phyloP scores from a whole-genome alignment of 2,329 filamentous ascomycete genomes.

The Diplocarpon rosae region DNA sequence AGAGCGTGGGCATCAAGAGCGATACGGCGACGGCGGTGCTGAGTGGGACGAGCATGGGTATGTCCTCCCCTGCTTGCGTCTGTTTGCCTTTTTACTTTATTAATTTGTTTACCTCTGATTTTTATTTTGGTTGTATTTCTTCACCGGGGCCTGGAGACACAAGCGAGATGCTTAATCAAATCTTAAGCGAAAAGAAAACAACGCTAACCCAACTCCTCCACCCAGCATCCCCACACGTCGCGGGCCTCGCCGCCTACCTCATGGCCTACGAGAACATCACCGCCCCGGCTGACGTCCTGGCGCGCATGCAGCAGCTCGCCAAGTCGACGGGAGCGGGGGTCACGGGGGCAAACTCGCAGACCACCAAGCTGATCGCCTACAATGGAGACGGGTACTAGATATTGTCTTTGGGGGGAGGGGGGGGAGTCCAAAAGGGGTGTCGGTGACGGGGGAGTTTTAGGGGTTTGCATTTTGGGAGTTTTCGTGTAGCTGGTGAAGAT shows the following conservation, averaged over 20 bases:
- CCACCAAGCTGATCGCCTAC: slow-evolving; percentile 42
- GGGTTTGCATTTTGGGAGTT: no score
- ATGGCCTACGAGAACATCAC: slow-evolving; percentile 36
- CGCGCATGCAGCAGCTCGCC: slow-evolving; percentile 30
- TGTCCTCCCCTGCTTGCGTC: no score
- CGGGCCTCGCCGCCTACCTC: slow-evolving; percentile 57
- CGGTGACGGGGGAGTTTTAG: no score
- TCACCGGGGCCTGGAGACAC: no score
- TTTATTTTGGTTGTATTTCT: no score
- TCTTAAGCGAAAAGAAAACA: neutral
- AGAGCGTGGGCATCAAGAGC: slow-evolving; percentile 36
- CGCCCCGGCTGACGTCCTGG: slow-evolving; percentile 31
- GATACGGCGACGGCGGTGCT: slow-evolving; percentile 36
- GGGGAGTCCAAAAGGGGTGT: no score
- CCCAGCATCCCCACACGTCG: slow-evolving; percentile 53
- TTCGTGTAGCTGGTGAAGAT: no score
- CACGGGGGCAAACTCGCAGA: slow-evolving; percentile 32
- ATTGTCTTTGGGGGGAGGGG: no score
- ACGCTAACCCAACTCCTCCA: slow-evolving; percentile 11
- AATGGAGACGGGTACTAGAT: slow-evolving; percentile 34
- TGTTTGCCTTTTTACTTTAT: no score
- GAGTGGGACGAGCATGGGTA: slow-evolving; percentile 49
- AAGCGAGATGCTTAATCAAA: no score
- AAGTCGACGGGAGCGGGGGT: slow-evolving; percentile 28
- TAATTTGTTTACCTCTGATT: no score